Percentiles rank a stretch among this genome's conserved stretches.
phyloP scores from a whole-genome alignment of 2,329 filamentous ascomycete genomes.

The Fusarium sulawesiense region DNA sequence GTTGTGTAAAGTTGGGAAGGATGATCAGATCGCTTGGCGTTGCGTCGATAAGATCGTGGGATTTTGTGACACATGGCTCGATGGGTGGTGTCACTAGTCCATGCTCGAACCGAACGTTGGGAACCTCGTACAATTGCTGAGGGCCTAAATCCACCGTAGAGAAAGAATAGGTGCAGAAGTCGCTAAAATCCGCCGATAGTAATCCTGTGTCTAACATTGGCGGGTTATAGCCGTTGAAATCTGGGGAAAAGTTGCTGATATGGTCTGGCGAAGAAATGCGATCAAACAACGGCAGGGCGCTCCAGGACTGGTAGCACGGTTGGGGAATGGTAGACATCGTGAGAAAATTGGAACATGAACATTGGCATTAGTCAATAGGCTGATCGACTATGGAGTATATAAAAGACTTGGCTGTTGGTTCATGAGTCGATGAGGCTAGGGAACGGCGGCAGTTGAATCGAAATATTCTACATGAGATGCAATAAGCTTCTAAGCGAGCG shows the following conservation, averaged over 20 bases:
- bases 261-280: neutral
- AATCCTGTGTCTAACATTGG: neutral
- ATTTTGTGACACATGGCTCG: neutral
- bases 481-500: neutral
- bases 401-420: neutral
- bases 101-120: neutral
- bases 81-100: neutral
- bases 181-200: neutral
- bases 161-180: neutral
- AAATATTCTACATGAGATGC: neutral
- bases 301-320: neutral
- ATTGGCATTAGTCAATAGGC: neutral
- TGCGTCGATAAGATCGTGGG: neutral
- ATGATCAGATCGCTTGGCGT: neutral
- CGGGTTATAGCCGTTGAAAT: neutral
- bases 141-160: neutral
- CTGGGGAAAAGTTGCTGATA: neutral
- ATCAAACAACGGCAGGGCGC: neutral
- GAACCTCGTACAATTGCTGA: neutral
- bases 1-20: neutral
- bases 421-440: neutral
- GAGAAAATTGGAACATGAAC: neutral
- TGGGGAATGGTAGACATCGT: neutral
- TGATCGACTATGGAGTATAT: neutral
- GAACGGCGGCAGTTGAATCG: neutral